A percentile compares a stretch with the other conserved stretches of the same genome.
Evolutionary conservation across 306 rosid species (phyloP).

Genomic region (Cucumis hystrix): DNA sequence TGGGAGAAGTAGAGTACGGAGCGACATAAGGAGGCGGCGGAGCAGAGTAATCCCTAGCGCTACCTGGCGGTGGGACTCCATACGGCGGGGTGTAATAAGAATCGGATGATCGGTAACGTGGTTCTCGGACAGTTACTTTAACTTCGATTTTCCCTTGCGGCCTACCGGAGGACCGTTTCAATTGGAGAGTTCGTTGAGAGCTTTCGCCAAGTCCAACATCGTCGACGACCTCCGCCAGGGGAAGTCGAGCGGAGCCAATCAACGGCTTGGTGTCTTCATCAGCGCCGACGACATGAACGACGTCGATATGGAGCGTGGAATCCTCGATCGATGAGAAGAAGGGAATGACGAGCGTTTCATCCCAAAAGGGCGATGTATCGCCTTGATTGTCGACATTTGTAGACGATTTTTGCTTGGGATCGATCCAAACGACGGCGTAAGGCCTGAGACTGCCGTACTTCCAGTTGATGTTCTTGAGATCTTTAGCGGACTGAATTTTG

Average conservation of each 20-base stretch:
- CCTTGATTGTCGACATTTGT: constrained; percentile 38
- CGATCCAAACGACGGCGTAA: constrained; percentile 83
- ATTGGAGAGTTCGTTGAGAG: constrained; percentile 18
- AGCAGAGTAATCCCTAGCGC: constrained; percentile 20
- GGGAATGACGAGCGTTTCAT: constrained; percentile 41
- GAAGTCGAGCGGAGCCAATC: constrained; percentile 61
- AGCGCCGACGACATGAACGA: constrained; percentile 48
- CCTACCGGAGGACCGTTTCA: constrained; percentile 75
- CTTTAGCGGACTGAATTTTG: constrained; percentile 36
- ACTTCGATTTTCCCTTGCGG: constrained; percentile 72
- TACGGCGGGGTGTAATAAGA: constrained; percentile 38
- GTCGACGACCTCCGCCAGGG: constrained; percentile 29
- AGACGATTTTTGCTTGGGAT: constrained; percentile 36
- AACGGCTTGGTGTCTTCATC: constrained; percentile 61
- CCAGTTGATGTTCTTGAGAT: constrained; percentile 84
- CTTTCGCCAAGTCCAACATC: constrained; percentile 40
- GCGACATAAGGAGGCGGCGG: constrained; percentile 11
- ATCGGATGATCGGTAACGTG: constrained; percentile 30
- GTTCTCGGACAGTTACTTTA: constrained; percentile 24
- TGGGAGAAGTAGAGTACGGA: constrained; percentile 10
- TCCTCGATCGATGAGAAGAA: constrained; percentile 40
- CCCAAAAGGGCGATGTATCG: constrained; percentile 60
- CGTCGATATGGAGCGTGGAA: constrained; percentile 37
- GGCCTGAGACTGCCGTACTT: constrained; percentile 50
- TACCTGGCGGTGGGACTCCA: constrained; percentile 39